A percentile compares a stretch with the other conserved stretches of the same genome.
phyloP scores from a whole-genome alignment of 1,284 basidiomycete species.

The Apiotrichum brassicae region DNA sequence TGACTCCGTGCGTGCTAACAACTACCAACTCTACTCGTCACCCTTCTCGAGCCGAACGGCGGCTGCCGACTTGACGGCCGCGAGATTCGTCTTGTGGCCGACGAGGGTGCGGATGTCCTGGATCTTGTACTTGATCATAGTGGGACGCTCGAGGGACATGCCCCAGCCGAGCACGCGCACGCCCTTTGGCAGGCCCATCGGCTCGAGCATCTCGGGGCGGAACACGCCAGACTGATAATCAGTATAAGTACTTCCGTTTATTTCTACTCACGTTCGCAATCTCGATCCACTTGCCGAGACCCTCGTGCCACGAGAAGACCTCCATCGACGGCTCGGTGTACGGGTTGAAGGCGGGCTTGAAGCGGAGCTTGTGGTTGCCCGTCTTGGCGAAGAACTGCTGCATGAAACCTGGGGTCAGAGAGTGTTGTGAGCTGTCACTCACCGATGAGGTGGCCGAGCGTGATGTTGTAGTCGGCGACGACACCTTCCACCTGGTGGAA shows the following conservation, averaged over 20 bases:
- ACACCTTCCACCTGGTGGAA: conserved; percentile 99
- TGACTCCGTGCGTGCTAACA: neutral
- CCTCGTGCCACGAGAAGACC: conserved; percentile 97
- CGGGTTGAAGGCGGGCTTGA: conserved; percentile 75
- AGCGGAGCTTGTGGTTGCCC: conserved; percentile 85
- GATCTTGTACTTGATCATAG: conserved; percentile 93
- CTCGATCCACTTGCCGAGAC: conserved; percentile 93
- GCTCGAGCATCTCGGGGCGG: conserved; percentile 97
- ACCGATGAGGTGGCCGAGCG: conserved; percentile 96
- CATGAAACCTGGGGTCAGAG: conserved; percentile 93
- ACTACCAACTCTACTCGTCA: conserved; percentile 26
- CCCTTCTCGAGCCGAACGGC: conserved; percentile 70
- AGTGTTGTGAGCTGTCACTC: conserved; percentile 22
- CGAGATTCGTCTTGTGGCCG: conserved; percentile 92
- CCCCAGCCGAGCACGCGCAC: conserved; percentile 98
- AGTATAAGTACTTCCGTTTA: neutral
- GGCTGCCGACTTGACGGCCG: conserved; percentile 77
- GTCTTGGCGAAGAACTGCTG: conserved; percentile 97
- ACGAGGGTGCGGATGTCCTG: conserved; percentile 95
- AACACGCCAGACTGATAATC: conserved; percentile 87
- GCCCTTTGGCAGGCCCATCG: conserved; percentile 97
- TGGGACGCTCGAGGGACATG: conserved; percentile 90
- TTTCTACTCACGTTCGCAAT: conserved; percentile 51
- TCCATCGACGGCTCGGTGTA: conserved; percentile 99
- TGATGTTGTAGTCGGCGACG: conserved; percentile 88